Evolutionary conservation across 495 filamentous ascomycete genomes (phyloP).

Genomic region (Aspergillus baeticus): DNA sequence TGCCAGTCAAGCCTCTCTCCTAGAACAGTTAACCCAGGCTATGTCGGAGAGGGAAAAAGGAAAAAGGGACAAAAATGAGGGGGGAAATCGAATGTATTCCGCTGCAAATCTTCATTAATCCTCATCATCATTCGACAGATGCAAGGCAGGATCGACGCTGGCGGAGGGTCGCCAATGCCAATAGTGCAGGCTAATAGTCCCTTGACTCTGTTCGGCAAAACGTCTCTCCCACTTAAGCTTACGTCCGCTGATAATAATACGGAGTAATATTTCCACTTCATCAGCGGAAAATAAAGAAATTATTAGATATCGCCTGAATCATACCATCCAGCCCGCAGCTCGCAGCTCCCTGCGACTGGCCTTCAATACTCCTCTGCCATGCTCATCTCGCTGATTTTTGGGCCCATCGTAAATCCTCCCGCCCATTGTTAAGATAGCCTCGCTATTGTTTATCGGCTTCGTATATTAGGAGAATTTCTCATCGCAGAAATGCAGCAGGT

Average conservation of each 20-base stretch:
- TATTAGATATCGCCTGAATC: too few species aligned
- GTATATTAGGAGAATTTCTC: conserved; percentile 3
- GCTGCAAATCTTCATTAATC: not conserved
- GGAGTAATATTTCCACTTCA: too few species aligned
- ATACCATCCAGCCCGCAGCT: too few species aligned
- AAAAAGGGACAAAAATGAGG: not conserved
- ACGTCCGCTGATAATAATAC: too few species aligned
- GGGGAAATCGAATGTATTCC: not conserved
- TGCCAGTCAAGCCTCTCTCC: conserved; percentile 12
- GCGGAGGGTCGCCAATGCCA: not conserved
- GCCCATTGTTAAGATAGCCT: not conserved
- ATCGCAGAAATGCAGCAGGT: not conserved
- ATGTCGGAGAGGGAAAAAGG: not conserved
- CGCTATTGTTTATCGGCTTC: not conserved
- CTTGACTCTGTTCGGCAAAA: not conserved
- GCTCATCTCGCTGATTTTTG: not conserved
- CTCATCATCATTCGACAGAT: not conserved
- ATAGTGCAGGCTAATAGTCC: not conserved
- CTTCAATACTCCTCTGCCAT: too few species aligned
- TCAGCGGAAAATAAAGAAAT: too few species aligned
- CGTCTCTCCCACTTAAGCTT: conserved; percentile 5
- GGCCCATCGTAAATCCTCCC: not conserved
- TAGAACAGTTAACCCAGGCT: not conserved
- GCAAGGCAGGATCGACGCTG: conserved; percentile 7
- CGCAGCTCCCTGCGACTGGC: too few species aligned